Conservation (phyloP, 1,139 yeast species). For the Tardiomyces blankii region DNA sequence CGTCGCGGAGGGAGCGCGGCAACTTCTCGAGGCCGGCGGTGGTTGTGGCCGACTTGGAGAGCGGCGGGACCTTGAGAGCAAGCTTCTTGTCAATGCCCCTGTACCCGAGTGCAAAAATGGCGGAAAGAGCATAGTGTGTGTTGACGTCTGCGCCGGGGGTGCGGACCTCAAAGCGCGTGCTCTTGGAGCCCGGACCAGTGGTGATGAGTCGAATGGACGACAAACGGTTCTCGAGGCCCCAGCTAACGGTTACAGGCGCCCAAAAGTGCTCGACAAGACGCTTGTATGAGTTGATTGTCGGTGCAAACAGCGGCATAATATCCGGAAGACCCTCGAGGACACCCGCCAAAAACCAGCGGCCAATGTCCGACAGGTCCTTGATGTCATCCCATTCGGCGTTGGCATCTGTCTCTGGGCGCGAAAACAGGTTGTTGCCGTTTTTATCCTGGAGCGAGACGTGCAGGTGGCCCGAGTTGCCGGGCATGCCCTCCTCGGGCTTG, state of each 20-base stretch:
- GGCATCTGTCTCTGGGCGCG: conserved; percentile 17
- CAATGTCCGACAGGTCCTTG: conserved; percentile 20
- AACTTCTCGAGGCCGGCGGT: conserved; percentile 16
- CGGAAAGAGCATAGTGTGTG: conserved; percentile 27
- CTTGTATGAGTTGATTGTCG: conserved; percentile 28
- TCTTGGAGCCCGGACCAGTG: conserved; percentile 20
- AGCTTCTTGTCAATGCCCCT: conserved; percentile 23
- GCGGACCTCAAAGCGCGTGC: conserved; percentile 26
- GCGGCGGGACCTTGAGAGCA: conserved; percentile 20
- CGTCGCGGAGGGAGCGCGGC: conserved; percentile 21
- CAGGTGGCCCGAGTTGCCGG: conserved; percentile 30
- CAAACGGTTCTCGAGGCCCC: conserved; percentile 29
- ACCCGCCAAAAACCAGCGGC: conserved; percentile 28
- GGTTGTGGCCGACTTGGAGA: conserved; percentile 1
- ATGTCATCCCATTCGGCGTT: conserved; percentile 22
- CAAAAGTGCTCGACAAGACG: conserved; percentile 29
- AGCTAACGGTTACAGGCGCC: conserved; percentile 29
- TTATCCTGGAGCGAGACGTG: conserved; percentile 23
- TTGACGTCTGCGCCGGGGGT: conserved; percentile 31
- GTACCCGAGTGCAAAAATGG: conserved; percentile 25
- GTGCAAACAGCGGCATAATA: conserved; percentile 29
- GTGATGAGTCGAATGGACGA: conserved; percentile 27
- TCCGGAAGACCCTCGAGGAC: conserved; percentile 25
- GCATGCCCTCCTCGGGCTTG: conserved; percentile 26
- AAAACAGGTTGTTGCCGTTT: conserved; percentile 22